Evolutionary conservation across 352 stramenopile species (phyloP).

Genomic region (Phytophthora quininea): DNA sequence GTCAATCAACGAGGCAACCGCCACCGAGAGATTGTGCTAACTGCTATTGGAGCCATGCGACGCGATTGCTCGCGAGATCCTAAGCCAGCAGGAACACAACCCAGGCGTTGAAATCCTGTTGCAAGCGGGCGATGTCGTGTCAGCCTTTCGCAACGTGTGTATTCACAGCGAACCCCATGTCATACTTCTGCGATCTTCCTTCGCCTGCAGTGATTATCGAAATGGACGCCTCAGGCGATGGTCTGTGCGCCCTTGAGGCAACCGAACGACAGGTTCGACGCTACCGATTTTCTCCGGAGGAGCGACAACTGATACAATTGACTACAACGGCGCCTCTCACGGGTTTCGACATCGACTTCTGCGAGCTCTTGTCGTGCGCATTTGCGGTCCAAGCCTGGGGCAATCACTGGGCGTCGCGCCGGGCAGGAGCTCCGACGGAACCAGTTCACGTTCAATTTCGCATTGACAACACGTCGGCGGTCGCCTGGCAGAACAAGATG

Average conservation of each 20-base stretch:
- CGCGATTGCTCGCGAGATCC: constrained; percentile 7
- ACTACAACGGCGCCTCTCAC: not conserved
- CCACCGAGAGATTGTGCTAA: not conserved
- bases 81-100: not conserved
- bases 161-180: constrained; percentile 19
- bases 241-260: constrained; percentile 4
- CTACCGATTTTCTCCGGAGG: not conserved
- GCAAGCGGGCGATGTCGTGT: constrained; percentile 3
- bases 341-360: constrained; percentile 32
- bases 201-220: constrained; percentile 7
- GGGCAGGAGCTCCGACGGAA: not conserved
- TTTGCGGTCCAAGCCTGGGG: constrained; percentile 21
- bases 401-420: not conserved
- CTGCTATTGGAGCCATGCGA: constrained; percentile 10
- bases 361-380: constrained; percentile 20
- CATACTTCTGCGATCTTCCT: constrained; percentile 8
- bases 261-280: not conserved
- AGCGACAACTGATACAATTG: not conserved
- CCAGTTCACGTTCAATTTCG: constrained; percentile 21
- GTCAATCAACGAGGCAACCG: constrained; percentile 17
- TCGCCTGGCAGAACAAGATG: constrained; percentile 20
- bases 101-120: not conserved
- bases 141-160: constrained; percentile 17
- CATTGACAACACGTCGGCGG: constrained; percentile 27
- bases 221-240: constrained; percentile 23